These are phyloP conservation scores for Neurospora sp. DNA, from an alignment of 495 filamentous ascomycete genomes.

Conservation along the genomic window DNA sequence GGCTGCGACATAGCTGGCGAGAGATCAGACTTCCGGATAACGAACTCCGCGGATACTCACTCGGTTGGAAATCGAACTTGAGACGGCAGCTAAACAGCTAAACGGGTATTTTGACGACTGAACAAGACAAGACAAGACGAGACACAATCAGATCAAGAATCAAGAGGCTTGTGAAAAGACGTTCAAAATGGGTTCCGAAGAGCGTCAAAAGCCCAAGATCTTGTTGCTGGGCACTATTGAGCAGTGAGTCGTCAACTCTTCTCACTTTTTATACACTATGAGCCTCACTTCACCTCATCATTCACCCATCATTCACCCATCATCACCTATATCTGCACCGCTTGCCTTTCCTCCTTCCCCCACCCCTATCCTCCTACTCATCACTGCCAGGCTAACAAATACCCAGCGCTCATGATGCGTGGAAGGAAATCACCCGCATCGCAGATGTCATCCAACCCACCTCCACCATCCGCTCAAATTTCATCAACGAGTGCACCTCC, in stretches of 20 bases:
- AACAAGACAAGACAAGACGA: not conserved
- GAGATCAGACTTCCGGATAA: not conserved
- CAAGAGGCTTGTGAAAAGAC: not conserved
- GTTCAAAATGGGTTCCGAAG: not conserved
- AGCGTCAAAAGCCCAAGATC: constrained; percentile 14
- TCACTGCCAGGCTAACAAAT: too few species aligned
- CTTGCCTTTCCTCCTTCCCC: not conserved
- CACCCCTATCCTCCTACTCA: too few species aligned
- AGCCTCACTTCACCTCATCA: not conserved
- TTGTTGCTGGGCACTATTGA: constrained; percentile 24
- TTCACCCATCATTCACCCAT: not conserved
- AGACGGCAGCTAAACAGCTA: not conserved
- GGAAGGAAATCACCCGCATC: too few species aligned
- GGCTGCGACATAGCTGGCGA: not conserved
- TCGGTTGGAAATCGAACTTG: not conserved
- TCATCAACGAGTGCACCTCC: constrained; percentile 60
- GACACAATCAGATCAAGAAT: not conserved
- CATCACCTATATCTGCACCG: not conserved
- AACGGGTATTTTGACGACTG: not conserved
- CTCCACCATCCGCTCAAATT: constrained; percentile 23
- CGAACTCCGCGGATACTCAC: not conserved
- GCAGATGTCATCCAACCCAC: not conserved
- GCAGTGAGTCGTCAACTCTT: constrained; percentile 13
- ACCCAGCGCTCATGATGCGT: too few species aligned
- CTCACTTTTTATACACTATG: not conserved